These are phyloP conservation scores for Zancudomyces culisetae DNA, from an alignment of 371 early-diverging fungal species.

Conservation along the genomic window DNA sequence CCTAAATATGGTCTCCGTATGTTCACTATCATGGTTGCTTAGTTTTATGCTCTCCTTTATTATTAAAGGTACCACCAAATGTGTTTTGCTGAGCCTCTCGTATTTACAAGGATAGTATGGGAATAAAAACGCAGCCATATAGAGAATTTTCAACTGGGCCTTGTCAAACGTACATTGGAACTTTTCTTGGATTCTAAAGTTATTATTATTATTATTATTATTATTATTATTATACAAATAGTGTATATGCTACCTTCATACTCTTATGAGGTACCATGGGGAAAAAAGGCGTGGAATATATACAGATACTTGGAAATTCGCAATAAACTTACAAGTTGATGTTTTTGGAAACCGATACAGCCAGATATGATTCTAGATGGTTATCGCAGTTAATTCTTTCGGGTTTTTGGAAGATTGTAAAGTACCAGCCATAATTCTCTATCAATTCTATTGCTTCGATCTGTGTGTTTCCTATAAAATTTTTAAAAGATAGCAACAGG, in stretches of 20 bases:
- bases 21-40: constrained; percentile 6
- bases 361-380: neutral
- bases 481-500: neutral
- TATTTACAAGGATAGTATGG: constrained; percentile 24
- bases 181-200: no score
- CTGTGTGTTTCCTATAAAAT: constrained; percentile 1
- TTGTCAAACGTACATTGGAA: neutral
- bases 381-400: neutral
- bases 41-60: constrained; percentile 22
- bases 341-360: constrained; percentile 1
- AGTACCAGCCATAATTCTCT: neutral
- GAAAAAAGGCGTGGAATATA: no score
- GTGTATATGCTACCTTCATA: no score
- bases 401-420: neutral
- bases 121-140: constrained; percentile 22
- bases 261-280: no score
- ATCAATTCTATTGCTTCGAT: neutral
- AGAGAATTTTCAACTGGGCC: neutral
- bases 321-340: no score
- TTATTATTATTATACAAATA: no score
- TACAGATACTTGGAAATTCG: no score
- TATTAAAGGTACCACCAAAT: constrained; percentile 7
- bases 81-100: constrained; percentile 10
- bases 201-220: no score
- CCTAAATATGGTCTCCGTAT: constrained; percentile 4